phyloP scores from a whole-genome alignment of 2,329 filamentous ascomycete species.

The Podosphaera leucotricha region DNA sequence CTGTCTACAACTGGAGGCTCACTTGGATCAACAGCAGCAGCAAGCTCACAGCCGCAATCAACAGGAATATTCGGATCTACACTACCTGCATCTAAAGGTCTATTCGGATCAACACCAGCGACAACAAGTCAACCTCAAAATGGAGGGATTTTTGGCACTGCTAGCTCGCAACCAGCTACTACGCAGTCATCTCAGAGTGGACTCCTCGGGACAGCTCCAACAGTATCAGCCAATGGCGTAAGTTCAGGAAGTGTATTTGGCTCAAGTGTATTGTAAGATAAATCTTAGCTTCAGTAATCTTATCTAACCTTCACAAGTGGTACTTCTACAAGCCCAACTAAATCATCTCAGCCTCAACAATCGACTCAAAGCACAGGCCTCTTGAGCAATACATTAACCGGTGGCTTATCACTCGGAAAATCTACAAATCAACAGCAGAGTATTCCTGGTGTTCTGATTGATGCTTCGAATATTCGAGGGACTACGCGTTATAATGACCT shows the following conservation, averaged over 20 bases:
- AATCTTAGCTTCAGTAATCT: background rate
- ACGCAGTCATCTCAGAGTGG: slow-evolving; percentile 1
- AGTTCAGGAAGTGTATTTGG: slow-evolving; percentile 8
- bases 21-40: slow-evolving; percentile 10
- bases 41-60: slow-evolving; percentile 3
- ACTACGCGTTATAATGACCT: slow-evolving; percentile 87
- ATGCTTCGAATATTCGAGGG: slow-evolving; percentile 53
- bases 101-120: slow-evolving; percentile 12
- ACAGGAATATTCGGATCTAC: slow-evolving; percentile 5
- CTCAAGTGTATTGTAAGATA: slow-evolving; percentile 14
- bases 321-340: slow-evolving; percentile 8
- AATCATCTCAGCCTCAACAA: slow-evolving; percentile 11
- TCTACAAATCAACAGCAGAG: slow-evolving; percentile 24
- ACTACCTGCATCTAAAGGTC: slow-evolving; percentile 5
- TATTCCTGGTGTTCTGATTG: slow-evolving; percentile 53
- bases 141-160: slow-evolving; percentile 7
- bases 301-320: slow-evolving; percentile 8
- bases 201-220: slow-evolving; percentile 1
- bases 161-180: slow-evolving; percentile 1
- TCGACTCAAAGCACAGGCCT: slow-evolving; percentile 9
- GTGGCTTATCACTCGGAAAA: slow-evolving; percentile 22
- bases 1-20: slow-evolving; percentile 7
- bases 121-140: slow-evolving; percentile 2
- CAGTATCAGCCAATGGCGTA: slow-evolving; percentile 4
- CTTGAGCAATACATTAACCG: slow-evolving; percentile 11